These are phyloP conservation scores for Cryptosporidium baileyi DNA, from an alignment of 169 alveolate species.

Conservation along the genomic window DNA sequence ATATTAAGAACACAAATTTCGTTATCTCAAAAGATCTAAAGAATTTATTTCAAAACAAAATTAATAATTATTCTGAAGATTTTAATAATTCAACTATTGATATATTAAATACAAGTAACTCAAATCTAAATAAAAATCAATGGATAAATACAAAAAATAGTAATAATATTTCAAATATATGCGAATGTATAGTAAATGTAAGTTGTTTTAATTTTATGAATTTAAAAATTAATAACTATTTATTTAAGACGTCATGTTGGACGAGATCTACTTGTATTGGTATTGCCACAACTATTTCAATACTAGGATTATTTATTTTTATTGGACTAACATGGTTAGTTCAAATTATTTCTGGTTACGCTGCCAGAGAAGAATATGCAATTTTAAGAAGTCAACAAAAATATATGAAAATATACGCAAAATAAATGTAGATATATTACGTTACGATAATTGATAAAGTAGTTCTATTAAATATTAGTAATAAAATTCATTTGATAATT, in stretches of 20 bases:
- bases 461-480: neutral
- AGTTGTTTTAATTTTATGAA: neutral
- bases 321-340: constrained; percentile 19
- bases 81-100: too few relatives aligned
- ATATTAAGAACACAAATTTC: neutral
- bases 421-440: too few relatives aligned
- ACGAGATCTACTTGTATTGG: constrained; percentile 43
- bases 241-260: constrained; percentile 9
- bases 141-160: neutral
- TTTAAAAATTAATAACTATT: neutral
- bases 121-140: neutral
- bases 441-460: neutral
- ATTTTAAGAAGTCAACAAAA: neutral
- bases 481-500: too few relatives aligned
- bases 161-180: neutral
- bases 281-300: constrained; percentile 31
- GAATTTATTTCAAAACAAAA: neutral
- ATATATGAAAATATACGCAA: too few relatives aligned
- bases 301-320: neutral
- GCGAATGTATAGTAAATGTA: constrained; percentile 42
- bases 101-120: neutral
- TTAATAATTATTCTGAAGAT: too few relatives aligned
- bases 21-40: neutral
- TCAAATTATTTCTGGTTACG: constrained; percentile 4
- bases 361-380: constrained; percentile 25